Evolutionary conservation across 768 basidiomycete genomes (phyloP).

Genomic region (Russula sp.): DNA sequence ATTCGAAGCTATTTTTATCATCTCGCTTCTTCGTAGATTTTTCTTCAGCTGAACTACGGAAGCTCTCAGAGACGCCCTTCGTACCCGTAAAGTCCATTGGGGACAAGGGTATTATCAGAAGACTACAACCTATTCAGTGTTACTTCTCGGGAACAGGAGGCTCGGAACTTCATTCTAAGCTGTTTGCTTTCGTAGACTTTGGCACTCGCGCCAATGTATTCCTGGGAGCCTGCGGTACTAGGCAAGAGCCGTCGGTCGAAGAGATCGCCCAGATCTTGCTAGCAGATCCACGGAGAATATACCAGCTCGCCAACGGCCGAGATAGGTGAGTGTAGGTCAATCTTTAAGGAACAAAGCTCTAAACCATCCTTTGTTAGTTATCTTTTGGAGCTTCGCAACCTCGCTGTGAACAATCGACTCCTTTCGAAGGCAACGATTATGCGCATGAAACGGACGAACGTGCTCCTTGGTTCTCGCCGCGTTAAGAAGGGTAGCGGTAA

Average conservation of each 20-base stretch:
- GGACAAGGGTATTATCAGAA: conserved; percentile 29
- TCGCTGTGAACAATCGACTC: conserved; percentile 69
- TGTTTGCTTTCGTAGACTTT: conserved; percentile 90
- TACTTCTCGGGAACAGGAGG: conserved; percentile 56
- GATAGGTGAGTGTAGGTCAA: conserved; percentile 50
- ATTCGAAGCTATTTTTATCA: not conserved
- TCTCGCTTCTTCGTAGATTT: conserved; percentile 48
- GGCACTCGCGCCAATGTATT: conserved; percentile 80
- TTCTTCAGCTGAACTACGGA: conserved; percentile 49
- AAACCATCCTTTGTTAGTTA: conserved; percentile 51
- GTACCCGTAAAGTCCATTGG: conserved; percentile 55
- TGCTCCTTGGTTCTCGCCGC: conserved; percentile 73
- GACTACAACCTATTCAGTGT: conserved; percentile 60
- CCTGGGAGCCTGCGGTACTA: conserved; percentile 82
- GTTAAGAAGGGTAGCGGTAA: conserved; percentile 40
- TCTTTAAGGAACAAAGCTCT: not conserved
- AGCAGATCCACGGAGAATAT: conserved; percentile 67
- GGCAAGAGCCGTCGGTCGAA: conserved; percentile 80
- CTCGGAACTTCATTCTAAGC: conserved; percentile 66
- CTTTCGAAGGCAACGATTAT: conserved; percentile 50
- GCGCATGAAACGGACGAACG: conserved; percentile 66
- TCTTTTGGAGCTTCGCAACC: conserved; percentile 74
- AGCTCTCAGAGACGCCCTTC: conserved; percentile 57
- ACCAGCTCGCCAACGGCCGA: conserved; percentile 63
- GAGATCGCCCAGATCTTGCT: conserved; percentile 73